Base-by-base conservation (phyloP, 148 eudicot genomes). In the Chenopodium berlandieri region DNA sequence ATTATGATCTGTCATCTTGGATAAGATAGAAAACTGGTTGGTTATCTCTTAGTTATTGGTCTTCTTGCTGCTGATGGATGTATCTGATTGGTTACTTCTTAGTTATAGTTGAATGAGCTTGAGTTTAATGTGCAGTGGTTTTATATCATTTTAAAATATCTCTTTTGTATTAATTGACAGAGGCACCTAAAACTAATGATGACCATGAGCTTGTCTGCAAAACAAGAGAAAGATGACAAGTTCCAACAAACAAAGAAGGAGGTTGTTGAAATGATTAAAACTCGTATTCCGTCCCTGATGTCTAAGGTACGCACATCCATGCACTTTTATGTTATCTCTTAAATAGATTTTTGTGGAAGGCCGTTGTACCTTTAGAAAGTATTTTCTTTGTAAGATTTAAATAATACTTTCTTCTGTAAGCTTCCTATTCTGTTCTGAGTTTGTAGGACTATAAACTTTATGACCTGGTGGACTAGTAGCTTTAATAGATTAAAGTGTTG, bases 141-240 rank as follows among this genome's bases (percentile, higher is more conserved):
- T 62, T 47, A 48, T 67, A 4, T n/a, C 62, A 78, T 56, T 44
- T 54, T 52, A 37, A 76, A 60, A 52, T 46, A 48, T 73, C 10
- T 63, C 9, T 58, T 37, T 32, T 47, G 2, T 73, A 16, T 67
- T 78, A 75, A 86, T 73, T 72, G 25, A 80, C 91, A 97, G 99
- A 89, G 98, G 83, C 91, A 94, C 85, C 83, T 97, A 67, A 92
- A 91, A 80, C 78, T 86, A 81, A 90, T 92, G 97, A 90, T 89
- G 79, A 91, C 72, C 82, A 84, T 86, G 88, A 91, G 97, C 58
- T 81, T 93, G 87, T 89, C 97, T 7, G 94, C 97, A 27, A 92
- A 89, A 76, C 89, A 92, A 89, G 97, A 97, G 90, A 97, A 90
- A 88, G 93, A 92, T 88, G 94, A 86, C 79, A 91, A 89, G 86